These are phyloP conservation scores for Hermanozyma aechmeae DNA, from an alignment of 805 yeast genomes.

Conservation along the genomic window DNA sequence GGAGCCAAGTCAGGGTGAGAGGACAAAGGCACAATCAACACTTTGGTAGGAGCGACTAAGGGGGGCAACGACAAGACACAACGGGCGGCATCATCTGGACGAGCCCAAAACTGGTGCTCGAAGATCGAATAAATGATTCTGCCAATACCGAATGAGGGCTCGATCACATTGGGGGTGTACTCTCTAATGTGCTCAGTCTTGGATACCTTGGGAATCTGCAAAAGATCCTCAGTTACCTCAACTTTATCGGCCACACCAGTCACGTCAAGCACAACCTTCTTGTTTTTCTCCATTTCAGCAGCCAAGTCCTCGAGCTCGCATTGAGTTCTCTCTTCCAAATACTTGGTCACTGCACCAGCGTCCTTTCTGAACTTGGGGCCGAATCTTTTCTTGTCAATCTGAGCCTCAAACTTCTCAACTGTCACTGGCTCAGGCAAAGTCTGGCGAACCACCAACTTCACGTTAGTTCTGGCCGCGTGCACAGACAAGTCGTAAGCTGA, in stretches of 20 bases:
- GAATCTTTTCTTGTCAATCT: conserved; percentile 86
- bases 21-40: conserved; percentile 87
- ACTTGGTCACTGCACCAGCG: conserved; percentile 84
- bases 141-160: conserved; percentile 98
- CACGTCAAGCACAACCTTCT: conserved; percentile 58
- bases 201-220: conserved; percentile 68
- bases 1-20: conserved; percentile 75
- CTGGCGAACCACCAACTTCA: conserved; percentile 90
- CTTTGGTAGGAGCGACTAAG: conserved; percentile 95
- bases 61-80: conserved; percentile 88
- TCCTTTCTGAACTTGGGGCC: conserved; percentile 98
- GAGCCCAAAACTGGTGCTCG: conserved; percentile 92
- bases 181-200: conserved; percentile 89
- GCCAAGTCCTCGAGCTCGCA: conserved; percentile 74
- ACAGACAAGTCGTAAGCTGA: conserved; percentile 96
- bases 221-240: conserved; percentile 64
- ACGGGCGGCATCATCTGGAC: conserved; percentile 85
- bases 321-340: conserved; percentile 69
- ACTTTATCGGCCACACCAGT: conserved; percentile 48
- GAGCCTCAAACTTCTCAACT: conserved; percentile 78
- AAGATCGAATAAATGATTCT: conserved; percentile 88
- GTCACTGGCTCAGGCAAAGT: conserved; percentile 74
- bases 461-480: conserved; percentile 91
- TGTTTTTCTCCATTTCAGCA: conserved; percentile 51
- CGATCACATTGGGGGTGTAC: conserved; percentile 93